Evolutionary conservation across 371 early-diverging fungal species (phyloP).

Genomic region (Blyttiomyces sp.): DNA sequence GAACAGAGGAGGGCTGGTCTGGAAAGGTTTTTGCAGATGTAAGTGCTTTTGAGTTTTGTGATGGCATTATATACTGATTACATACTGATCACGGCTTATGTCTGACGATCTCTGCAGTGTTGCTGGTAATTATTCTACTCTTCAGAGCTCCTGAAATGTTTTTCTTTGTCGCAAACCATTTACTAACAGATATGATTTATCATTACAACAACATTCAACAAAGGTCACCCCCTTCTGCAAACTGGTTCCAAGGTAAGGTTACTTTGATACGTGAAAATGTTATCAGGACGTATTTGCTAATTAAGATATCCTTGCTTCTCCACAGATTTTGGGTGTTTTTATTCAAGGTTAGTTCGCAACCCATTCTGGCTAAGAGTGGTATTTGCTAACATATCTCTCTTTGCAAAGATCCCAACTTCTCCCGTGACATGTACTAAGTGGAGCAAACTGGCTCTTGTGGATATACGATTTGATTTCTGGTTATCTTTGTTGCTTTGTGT

Average conservation of each 20-base stretch:
- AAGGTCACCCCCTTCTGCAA: slow-evolving; percentile 91
- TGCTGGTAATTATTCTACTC: too few species aligned
- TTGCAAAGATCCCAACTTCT: slow-evolving; percentile 29
- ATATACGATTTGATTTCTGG: too few species aligned
- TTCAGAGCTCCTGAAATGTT: too few species aligned
- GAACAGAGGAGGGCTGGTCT: slow-evolving; percentile 87
- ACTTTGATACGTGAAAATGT: not conserved
- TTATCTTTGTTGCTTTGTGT: too few species aligned
- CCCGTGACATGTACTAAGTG: slow-evolving; percentile 11
- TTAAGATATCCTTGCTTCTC: too few species aligned
- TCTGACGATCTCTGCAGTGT: too few species aligned
- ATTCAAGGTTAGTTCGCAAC: slow-evolving; percentile 68
- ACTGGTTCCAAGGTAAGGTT: slow-evolving; percentile 84
- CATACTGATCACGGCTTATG: too few species aligned
- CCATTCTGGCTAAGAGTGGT: not conserved
- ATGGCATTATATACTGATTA: not conserved
- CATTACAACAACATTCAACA: too few species aligned
- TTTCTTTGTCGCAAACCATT: too few species aligned
- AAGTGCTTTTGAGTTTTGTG: too few species aligned
- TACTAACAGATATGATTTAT: too few species aligned
- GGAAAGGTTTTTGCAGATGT: slow-evolving; percentile 95
- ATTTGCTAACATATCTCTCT: not conserved
- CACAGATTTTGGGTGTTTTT: slow-evolving; percentile 79
- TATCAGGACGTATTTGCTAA: not conserved
- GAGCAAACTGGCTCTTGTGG: not conserved